Percentiles rank a stretch among this genome's conserved stretches.
Evolutionary conservation across 1,139 yeast species (phyloP).

Genomic region (Geotrichum cucujoidarum): DNA sequence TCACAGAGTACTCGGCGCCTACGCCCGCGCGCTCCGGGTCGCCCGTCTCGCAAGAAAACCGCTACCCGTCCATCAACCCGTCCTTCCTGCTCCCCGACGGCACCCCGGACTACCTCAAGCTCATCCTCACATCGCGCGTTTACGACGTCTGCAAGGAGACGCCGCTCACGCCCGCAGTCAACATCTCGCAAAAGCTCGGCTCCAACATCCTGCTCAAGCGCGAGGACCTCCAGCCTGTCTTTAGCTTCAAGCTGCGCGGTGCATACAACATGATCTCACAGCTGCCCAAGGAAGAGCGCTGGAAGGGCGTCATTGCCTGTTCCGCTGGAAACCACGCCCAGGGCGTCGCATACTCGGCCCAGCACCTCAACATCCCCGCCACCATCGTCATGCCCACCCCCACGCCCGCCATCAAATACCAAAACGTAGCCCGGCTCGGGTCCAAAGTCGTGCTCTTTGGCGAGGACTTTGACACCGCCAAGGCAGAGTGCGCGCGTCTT

Average conservation of each 20-base stretch:
- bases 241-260: constrained; percentile 92
- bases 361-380: constrained; percentile 77
- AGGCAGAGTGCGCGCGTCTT: constrained; percentile 75
- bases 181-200: constrained; percentile 66
- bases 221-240: constrained; percentile 91
- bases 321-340: constrained; percentile 99
- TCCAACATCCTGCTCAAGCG: constrained; percentile 75
- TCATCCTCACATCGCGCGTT: constrained; percentile 85
- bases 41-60: neutral
- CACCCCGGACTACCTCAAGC: constrained; percentile 82
- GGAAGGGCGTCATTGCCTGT: constrained; percentile 93
- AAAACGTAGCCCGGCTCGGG: constrained; percentile 86
- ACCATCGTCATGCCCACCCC: constrained; percentile 98
- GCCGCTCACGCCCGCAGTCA: constrained; percentile 72
- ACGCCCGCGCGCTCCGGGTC: constrained; percentile 18
- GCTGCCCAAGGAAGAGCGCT: constrained; percentile 58
- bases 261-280: constrained; percentile 97
- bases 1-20: constrained; percentile 23
- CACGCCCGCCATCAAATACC: constrained; percentile 89
- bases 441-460: constrained; percentile 91
- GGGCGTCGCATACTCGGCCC: constrained; percentile 94
- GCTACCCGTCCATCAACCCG: constrained; percentile 22
- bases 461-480: constrained; percentile 90
- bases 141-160: constrained; percentile 93
- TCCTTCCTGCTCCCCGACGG: constrained; percentile 34